Evolutionary conservation across 2,329 filamentous ascomycete species (phyloP).

Genomic region (Diaporthe amygdali): DNA sequence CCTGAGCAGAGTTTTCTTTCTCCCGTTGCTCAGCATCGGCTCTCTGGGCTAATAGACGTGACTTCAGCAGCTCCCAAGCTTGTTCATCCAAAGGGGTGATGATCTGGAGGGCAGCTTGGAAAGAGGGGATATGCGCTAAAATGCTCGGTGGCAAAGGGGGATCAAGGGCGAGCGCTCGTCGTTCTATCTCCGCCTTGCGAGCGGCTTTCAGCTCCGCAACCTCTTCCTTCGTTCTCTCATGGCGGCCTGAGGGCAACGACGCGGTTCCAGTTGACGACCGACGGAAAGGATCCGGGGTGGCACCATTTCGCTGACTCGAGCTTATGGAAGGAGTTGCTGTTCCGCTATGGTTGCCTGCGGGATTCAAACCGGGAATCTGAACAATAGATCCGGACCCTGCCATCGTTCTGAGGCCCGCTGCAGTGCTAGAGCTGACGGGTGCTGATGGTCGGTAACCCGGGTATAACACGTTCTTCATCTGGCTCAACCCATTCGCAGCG

Average conservation of each 20-base stretch:
- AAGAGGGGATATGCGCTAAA: constrained; percentile 73
- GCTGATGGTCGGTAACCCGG: constrained; percentile 25
- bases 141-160: constrained; percentile 69
- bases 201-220: constrained; percentile 67
- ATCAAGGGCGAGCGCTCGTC: constrained; percentile 67
- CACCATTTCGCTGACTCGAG: constrained; percentile 8
- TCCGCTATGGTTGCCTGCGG: neutral
- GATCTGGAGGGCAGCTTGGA: constrained; percentile 75
- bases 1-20: constrained; percentile 41
- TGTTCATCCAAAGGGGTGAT: constrained; percentile 69
- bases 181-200: constrained; percentile 74
- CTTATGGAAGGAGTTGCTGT: constrained; percentile 19
- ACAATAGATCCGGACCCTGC: neutral
- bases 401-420: neutral
- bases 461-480: constrained; percentile 41
- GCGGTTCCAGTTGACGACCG: constrained; percentile 22
- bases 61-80: constrained; percentile 72
- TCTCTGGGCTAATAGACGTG: constrained; percentile 70
- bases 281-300: constrained; percentile 27
- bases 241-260: constrained; percentile 29
- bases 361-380: constrained; percentile 21
- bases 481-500: constrained; percentile 44
- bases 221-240: constrained; percentile 65
- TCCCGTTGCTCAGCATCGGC: constrained; percentile 66
- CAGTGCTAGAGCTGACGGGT: neutral